Base-by-base conservation (phyloP, 305 asterid genomes). In the Nicotiana rustica region DNA sequence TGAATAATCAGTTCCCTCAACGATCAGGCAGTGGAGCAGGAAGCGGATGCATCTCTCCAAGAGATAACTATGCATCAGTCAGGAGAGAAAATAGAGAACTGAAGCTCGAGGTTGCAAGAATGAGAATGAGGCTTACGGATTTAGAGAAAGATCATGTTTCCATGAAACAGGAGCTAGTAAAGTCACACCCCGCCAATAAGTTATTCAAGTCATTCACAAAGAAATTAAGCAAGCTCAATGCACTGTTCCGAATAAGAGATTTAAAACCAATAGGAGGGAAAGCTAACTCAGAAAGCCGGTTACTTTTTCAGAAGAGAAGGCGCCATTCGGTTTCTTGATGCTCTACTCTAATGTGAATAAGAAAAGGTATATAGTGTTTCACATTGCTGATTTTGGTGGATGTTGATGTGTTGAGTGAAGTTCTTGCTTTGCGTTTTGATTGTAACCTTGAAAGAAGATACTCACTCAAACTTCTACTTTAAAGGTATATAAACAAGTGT, bases 111-210 rank as follows among this genome's bases (percentile, higher is more conserved):
- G 98, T 94, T 18, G 95, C 99, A 2, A 86, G 98, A 82, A 94
- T 96, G 99, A 87, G 99, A 82, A 96, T 96, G 99, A 89, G 99
- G 89, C 91, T 96, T 7, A 96, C 98, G 0, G 99, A 96, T 81
- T 91, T 96, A 9, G 99, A 96, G 82, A 96, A 93, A 81, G 97
- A 96, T 62, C 99, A 94, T 19, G 98, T 96, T 4, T 91, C 99
- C 2, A 94, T 96, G 96, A 96, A 96, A 84, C 97, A 94, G 69
- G 98, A 93, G 83, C 92, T 96, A 14, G 97, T 96, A 36, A 86
- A 77, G 84, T 75, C 99, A 1, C 92, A 91, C 49, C 95, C 97
- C 1, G 95, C 96, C 6, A 92, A 91, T 41, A 90, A 90, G 82
- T 18, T 96, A 33, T 93, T 96, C 89, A 96, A 91, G 77, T 93